Evolutionary conservation across 2,329 filamentous ascomycete genomes (phyloP), one percentile per base, ranked within the genome.

Genomic region (Rhexocercosporidium sp.): DNA sequence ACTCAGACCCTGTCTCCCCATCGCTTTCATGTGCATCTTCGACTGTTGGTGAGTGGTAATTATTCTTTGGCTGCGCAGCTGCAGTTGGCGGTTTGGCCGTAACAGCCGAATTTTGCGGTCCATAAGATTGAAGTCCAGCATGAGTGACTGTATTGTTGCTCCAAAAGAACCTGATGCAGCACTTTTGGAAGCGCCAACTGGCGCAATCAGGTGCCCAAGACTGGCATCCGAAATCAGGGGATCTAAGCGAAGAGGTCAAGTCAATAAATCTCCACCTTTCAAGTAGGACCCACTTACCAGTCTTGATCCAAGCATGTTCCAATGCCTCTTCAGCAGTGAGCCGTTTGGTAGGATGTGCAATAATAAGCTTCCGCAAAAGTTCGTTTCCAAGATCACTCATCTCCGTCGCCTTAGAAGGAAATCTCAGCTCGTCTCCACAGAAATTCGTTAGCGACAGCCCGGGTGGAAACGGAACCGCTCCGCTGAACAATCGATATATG

Each of bases 391-490:
- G 2, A 41, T n/a, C 61, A 18, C 41, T 54, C 39, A 41, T 20
- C 8, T 27, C 25, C 51, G 37, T 29, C n/a, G 20, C 3, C 7
- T 27, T 9, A 2, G 39, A 49, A 1, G 60, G 65, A 20, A 67
- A 64, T 31, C 5, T 18, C 6, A 27, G 25, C 31, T 64, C 29
- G 31, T 65, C 44, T 6, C 34, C 20, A 22, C 65, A 69, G 14
- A 47, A 69, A 37, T 34, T 49, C 1, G 49, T 16, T 9, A 69
- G 22, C 6, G 57, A 65, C 3, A 18, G 6, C 14, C 65, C 65
- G 11, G 51, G 62, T 3, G 65, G 67, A 57, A 71, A 71, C 8
- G 63, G 69, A 8, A 67, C 67, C 8, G 31, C 22, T 0, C 62
- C 63, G 16, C 37, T 54, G 16, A 62, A 41, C 16, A 68, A 18